Conservation (phyloP, 2,329 filamentous ascomycete genomes). For the Alternaria sp. region DNA sequence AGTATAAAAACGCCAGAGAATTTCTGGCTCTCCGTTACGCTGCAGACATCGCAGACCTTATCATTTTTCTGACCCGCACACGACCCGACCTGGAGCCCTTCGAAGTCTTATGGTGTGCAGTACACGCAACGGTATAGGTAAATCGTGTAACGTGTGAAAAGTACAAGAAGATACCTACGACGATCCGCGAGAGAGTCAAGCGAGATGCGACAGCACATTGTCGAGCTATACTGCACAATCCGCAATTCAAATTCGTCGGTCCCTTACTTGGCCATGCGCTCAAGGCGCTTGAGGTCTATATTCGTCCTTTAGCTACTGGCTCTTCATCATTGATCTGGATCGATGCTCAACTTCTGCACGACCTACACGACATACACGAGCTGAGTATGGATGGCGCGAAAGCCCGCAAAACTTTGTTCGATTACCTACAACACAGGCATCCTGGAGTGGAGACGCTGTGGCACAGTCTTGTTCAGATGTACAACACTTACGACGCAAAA, state of each 20-base stretch:
- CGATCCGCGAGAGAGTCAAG: background rate
- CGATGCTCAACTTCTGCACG: background rate
- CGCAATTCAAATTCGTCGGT: background rate
- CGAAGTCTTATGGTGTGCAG: constrained; percentile 2
- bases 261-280: background rate
- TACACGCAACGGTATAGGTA: background rate
- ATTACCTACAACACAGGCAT: constrained; percentile 3
- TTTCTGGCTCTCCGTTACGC: background rate
- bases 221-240: background rate
- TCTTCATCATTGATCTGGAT: background rate
- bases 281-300: background rate
- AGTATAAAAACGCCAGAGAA: background rate
- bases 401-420: constrained; percentile 1
- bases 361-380: background rate
- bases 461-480: background rate
- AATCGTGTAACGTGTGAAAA: background rate
- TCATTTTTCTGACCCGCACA: background rate
- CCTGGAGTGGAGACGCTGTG: background rate
- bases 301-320: background rate
- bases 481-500: background rate
- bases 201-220: background rate
- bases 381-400: constrained; percentile 1
- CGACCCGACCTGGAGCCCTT: background rate
- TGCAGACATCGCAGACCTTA: background rate
- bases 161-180: background rate